Conservation (phyloP, 352 stramenopile genomes). For the Pythium phragmitis region DNA sequence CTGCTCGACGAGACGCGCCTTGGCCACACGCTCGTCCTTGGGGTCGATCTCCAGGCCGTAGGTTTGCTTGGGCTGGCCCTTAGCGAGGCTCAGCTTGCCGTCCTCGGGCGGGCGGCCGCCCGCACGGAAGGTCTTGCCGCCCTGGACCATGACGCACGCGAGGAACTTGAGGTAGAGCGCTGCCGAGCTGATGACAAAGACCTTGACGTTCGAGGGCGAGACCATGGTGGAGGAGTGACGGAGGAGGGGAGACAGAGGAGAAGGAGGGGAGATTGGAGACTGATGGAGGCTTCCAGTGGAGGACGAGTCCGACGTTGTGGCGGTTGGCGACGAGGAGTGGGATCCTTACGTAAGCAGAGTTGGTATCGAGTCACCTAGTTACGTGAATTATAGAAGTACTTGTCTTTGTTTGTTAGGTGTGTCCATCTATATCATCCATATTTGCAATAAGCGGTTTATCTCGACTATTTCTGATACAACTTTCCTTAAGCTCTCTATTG, state of each 20-base stretch:
- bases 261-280: constrained; percentile 1
- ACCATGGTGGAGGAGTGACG: constrained; percentile 1
- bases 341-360: not conserved
- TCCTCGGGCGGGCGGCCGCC: constrained; percentile 38
- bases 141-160: constrained; percentile 27
- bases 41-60: constrained; percentile 28
- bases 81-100: constrained; percentile 9
- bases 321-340: not conserved
- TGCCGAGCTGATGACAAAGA: constrained; percentile 9
- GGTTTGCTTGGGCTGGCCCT: constrained; percentile 32
- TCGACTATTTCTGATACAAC: no score
- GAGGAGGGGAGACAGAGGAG: not conserved
- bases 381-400: not conserved
- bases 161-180: constrained; percentile 29
- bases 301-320: not conserved
- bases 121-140: constrained; percentile 31
- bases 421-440: not conserved
- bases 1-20: constrained; percentile 26
- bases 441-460: no score
- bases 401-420: not conserved
- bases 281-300: not conserved
- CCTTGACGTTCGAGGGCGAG: not conserved
- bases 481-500: not conserved
- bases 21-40: constrained; percentile 34
- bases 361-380: not conserved